phyloP scores from a whole-genome alignment of 805 yeast species.

The Wickerhamomyces subpelliculosus region DNA sequence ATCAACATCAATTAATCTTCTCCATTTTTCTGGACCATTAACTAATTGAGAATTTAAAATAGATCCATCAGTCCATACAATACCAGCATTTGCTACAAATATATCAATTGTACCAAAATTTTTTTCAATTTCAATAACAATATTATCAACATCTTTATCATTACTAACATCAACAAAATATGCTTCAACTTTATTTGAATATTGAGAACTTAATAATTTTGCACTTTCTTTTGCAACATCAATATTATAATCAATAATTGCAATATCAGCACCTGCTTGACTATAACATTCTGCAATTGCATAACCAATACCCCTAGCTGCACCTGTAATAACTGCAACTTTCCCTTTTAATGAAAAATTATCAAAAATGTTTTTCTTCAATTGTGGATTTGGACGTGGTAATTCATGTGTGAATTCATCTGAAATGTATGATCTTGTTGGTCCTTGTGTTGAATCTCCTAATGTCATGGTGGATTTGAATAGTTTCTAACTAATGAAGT shows the following conservation, averaged over 20 bases:
- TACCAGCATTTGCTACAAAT: conserved; percentile 87
- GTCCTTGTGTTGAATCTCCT: too few relatives aligned
- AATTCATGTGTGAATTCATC: conserved; percentile 27
- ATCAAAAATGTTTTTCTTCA: conserved; percentile 50
- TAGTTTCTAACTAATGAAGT: too few relatives aligned
- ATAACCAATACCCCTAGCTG: conserved; percentile 75
- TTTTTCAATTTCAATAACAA: conserved; percentile 32
- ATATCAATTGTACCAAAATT: conserved; percentile 76
- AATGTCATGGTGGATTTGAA: conserved; percentile 2
- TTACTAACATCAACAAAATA: conserved; percentile 27
- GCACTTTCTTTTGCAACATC: conserved; percentile 51
- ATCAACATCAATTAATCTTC: conserved; percentile 65
- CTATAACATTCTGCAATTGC: conserved; percentile 79
- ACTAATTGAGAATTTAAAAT: conserved; percentile 34
- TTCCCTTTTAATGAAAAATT: conserved; percentile 76
- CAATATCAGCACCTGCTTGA: conserved; percentile 83
- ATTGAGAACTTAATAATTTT: conserved; percentile 43
- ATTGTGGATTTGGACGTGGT: conserved; percentile 48
- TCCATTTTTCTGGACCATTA: conserved; percentile 50
- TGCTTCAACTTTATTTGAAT: conserved; percentile 57
- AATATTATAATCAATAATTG: conserved; percentile 27
- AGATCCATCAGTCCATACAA: conserved; percentile 70
- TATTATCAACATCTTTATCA: conserved; percentile 18
- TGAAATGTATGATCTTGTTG: conserved; percentile 17
- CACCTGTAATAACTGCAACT: conserved; percentile 81